These are phyloP conservation scores for Panicum virgatum DNA, from an alignment of 202 grass and related monocot genomes.

Conservation along the genomic window DNA sequence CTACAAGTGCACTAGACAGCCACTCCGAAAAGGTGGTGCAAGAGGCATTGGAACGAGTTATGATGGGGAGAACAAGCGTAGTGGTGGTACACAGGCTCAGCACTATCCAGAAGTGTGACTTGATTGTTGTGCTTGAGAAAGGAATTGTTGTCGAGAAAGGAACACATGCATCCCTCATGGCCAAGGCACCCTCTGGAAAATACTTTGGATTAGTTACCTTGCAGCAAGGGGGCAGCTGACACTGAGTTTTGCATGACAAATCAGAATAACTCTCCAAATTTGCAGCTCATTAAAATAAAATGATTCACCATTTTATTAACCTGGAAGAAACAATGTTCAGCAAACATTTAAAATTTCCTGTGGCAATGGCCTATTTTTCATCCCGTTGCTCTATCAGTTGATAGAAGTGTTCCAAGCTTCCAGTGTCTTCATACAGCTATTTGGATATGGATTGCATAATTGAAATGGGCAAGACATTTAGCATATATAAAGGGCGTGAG, in stretches of 20 bases:
- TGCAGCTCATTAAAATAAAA: background rate
- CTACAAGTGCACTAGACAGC: conserved; percentile 80
- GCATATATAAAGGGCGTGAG: no score
- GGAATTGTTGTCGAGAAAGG: conserved; percentile 78
- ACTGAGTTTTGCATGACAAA: background rate
- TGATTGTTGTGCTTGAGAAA: conserved; percentile 73
- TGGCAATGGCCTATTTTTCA: conserved; percentile 10
- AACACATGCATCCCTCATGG: conserved; percentile 72
- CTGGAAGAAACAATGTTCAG: background rate
- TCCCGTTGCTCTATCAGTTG: conserved; percentile 8
- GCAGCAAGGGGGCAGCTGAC: conserved; percentile 51
- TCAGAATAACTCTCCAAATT: background rate
- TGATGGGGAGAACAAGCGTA: conserved; percentile 76
- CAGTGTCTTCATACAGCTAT: conserved; percentile 29
- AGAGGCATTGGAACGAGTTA: conserved; percentile 78
- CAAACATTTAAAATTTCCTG: background rate
- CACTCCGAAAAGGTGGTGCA: conserved; percentile 86
- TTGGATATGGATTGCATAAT: conserved; percentile 15
- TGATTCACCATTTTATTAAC: background rate
- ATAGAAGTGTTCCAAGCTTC: background rate
- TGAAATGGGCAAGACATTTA: conserved; percentile 3
- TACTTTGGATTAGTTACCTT: conserved; percentile 68
- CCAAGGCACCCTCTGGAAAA: conserved; percentile 48
- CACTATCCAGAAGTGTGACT: conserved; percentile 72
- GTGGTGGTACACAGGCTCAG: conserved; percentile 86